Evolutionary conservation across 225 moss, liverwort and hornwort species (phyloP).

Genomic region (Straminergon stramineum): DNA sequence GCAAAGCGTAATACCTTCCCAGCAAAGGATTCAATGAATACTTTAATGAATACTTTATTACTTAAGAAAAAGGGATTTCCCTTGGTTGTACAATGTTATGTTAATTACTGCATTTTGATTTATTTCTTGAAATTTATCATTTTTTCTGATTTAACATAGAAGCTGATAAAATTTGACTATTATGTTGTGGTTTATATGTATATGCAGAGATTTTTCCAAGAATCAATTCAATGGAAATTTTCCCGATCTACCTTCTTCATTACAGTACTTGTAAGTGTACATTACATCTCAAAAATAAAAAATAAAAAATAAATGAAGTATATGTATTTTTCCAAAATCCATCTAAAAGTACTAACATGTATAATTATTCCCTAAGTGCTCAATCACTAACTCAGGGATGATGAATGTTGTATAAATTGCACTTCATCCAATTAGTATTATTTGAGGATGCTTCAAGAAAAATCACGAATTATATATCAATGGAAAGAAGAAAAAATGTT

Average conservation of each 20-base stretch:
- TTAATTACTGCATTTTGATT: background rate
- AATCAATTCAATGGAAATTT: background rate
- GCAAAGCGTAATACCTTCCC: background rate
- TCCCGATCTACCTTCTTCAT: background rate
- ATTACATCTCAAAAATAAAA: background rate
- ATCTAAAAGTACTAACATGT: background rate
- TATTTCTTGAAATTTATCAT: background rate
- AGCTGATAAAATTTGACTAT: background rate
- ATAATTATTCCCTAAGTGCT: background rate
- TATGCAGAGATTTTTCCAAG: background rate
- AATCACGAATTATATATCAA: background rate
- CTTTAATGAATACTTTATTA: too few species aligned
- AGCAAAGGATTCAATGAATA: too few species aligned
- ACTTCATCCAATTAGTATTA: background rate
- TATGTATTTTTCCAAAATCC: accelerated
- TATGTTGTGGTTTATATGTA: background rate
- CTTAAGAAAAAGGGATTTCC: too few species aligned
- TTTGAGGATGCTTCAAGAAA: background rate
- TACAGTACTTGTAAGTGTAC: background rate
- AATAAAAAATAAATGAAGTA: background rate
- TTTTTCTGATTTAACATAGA: background rate
- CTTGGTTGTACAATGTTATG: background rate
- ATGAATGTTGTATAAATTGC: background rate
- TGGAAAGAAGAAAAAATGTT: background rate
- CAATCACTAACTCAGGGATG: accelerated